Conservation (phyloP, 139 green algal genomes). For the Chlorella sp. region DNA sequence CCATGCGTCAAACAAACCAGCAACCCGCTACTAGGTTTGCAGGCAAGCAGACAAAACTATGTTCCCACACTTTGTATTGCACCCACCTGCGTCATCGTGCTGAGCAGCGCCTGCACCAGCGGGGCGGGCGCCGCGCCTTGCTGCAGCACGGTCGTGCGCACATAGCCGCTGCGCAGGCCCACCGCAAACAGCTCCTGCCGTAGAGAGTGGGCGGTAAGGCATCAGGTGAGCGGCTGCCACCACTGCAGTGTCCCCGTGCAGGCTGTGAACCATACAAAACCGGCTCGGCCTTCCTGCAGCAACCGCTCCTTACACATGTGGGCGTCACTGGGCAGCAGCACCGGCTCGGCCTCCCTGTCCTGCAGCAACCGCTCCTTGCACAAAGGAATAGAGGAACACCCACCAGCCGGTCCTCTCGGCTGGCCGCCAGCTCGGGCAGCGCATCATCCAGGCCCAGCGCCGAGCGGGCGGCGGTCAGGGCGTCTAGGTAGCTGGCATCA, state of each 20-base stretch:
- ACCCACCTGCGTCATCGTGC: not conserved
- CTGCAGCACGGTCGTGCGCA: slow-evolving; percentile 9
- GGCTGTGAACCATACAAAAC: too few species aligned
- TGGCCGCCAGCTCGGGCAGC: not conserved
- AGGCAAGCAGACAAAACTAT: not conserved
- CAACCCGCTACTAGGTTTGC: not conserved
- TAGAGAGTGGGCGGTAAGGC: not conserved
- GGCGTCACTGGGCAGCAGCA: too few species aligned
- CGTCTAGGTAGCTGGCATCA: not conserved
- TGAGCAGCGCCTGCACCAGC: slow-evolving; percentile 1
- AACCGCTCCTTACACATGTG: too few species aligned
- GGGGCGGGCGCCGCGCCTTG: not conserved
- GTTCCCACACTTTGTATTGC: not conserved
- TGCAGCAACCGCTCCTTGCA: too few species aligned
- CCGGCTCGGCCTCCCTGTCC: too few species aligned
- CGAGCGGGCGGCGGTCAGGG: not conserved
- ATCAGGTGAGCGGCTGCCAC: too few species aligned
- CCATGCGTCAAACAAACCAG: not conserved
- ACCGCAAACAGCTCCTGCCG: slow-evolving; percentile 3
- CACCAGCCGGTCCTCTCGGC: not conserved
- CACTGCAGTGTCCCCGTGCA: too few species aligned
- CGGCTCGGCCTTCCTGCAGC: too few species aligned
- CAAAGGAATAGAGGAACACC: too few species aligned
- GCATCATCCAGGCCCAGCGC: not conserved
- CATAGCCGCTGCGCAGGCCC: slow-evolving; percentile 17